phyloP scores from a whole-genome alignment of 805 yeast genomes.

The Cyberlindnera amylophila region DNA sequence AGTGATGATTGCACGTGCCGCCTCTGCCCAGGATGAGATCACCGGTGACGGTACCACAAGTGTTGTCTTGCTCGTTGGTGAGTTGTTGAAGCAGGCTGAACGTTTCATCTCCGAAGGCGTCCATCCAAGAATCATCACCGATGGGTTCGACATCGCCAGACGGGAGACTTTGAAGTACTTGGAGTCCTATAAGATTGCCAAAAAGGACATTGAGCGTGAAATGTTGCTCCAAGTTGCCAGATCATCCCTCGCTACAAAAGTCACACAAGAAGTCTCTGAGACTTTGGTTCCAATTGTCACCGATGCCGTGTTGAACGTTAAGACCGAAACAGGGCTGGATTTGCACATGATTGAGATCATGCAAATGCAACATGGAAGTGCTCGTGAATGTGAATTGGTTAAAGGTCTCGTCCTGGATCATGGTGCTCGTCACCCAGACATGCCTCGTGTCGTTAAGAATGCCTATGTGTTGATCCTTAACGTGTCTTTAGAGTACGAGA shows the following conservation, averaged over 20 bases:
- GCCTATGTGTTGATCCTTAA: constrained; percentile 84
- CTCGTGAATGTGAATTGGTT: constrained; percentile 77
- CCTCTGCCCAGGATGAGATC: constrained; percentile 97
- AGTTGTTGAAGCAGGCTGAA: constrained; percentile 89
- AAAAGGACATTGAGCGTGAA: constrained; percentile 68
- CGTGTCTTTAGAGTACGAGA: constrained; percentile 94
- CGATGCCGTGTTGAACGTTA: constrained; percentile 86
- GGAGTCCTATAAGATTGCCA: constrained; percentile 55
- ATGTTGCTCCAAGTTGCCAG: constrained; percentile 88
- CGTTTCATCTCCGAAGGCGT: constrained; percentile 89
- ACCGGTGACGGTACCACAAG: constrained; percentile 99
- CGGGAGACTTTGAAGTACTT: constrained; percentile 67
- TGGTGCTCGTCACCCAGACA: constrained; percentile 98
- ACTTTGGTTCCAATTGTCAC: constrained; percentile 91
- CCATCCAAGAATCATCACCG: constrained; percentile 91
- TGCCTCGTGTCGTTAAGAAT: constrained; percentile 86
- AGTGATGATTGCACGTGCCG: constrained; percentile 92
- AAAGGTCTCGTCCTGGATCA: constrained; percentile 93
- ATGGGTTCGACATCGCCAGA: constrained; percentile 91
- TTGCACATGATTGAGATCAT: constrained; percentile 97
- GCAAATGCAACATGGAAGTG: constrained; percentile 93
- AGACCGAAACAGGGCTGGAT: constrained; percentile 59
- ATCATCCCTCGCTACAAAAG: constrained; percentile 85
- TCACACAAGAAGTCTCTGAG: constrained; percentile 69
- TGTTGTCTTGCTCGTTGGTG: constrained; percentile 92